phyloP scores from a whole-genome alignment of 192 early-diverging fungal species.

The Coemansia sp. region DNA sequence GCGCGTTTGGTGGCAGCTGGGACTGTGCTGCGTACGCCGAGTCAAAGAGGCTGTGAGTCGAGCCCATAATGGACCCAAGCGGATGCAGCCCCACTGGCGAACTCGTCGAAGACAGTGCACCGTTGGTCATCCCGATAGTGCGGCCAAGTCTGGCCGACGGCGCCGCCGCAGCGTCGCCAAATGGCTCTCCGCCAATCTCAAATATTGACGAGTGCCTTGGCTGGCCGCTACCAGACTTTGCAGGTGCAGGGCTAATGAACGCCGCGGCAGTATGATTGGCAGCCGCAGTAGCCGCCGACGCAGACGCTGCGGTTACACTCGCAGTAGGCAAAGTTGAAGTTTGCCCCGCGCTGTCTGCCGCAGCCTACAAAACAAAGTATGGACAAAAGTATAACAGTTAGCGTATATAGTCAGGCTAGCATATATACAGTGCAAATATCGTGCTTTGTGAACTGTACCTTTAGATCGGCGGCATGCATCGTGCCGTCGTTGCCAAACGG shows the following conservation, averaged over 20 bases:
- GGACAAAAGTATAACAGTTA: neutral
- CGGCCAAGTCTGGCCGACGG: conserved; percentile 26
- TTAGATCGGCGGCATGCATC: conserved; percentile 22
- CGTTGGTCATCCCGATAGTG: conserved; percentile 15
- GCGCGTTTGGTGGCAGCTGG: neutral
- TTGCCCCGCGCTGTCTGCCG: conserved; percentile 2
- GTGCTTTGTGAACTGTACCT: conserved; percentile 24
- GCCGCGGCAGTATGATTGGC: conserved; percentile 21
- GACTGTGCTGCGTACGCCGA: conserved; percentile 21
- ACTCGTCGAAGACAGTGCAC: conserved; percentile 22
- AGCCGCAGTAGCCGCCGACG: conserved; percentile 12
- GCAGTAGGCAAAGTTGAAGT: conserved; percentile 1
- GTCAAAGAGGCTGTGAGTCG: conserved; percentile 40
- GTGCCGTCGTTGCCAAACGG: conserved; percentile 36
- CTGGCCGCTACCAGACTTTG: conserved; percentile 13
- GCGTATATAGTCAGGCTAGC: neutral
- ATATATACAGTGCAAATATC: neutral
- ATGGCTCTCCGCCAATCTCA: conserved; percentile 52
- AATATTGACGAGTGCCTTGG: conserved; percentile 44
- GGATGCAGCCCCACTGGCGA: conserved; percentile 45
- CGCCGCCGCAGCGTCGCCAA: conserved; percentile 19
- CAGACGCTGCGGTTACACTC: neutral
- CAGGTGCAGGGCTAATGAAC: conserved; percentile 20
- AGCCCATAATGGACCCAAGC: conserved; percentile 49
- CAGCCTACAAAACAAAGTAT: conserved; percentile 4